These are phyloP conservation scores for Pseudocercospora macadamiae DNA, from an alignment of 2,329 filamentous ascomycete species.

Conservation along the genomic window DNA sequence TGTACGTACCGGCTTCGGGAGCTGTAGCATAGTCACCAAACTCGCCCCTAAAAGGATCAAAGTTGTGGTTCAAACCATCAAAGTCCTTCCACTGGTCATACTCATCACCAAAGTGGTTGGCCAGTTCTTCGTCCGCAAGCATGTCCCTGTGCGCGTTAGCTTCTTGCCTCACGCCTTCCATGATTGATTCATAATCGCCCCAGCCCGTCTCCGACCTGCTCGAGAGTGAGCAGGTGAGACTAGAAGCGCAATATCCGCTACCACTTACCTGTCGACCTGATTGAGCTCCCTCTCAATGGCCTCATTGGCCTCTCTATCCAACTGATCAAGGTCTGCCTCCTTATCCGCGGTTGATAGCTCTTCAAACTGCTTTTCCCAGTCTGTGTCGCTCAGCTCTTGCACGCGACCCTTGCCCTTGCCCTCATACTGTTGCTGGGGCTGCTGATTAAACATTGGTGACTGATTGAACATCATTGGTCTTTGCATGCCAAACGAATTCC, in stretches of 20 bases:
- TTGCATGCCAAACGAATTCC: slow-evolving; percentile 56
- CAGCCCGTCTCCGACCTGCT: slow-evolving; percentile 69
- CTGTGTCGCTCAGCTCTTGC: slow-evolving; percentile 87
- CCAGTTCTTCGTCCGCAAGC: slow-evolving; percentile 66
- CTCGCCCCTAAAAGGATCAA: slow-evolving; percentile 57
- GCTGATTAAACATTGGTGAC: slow-evolving; percentile 46
- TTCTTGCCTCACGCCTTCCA: slow-evolving; percentile 79
- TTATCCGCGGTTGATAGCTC: slow-evolving; percentile 74
- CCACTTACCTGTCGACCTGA: slow-evolving; percentile 81
- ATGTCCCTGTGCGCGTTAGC: slow-evolving; percentile 67
- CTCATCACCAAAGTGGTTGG: slow-evolving; percentile 70
- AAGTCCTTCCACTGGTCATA: slow-evolving; percentile 80
- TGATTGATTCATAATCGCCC: slow-evolving; percentile 88
- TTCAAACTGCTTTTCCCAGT: slow-evolving; percentile 97
- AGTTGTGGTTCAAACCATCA: slow-evolving; percentile 70
- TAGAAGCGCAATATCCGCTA: neutral
- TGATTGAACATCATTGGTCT: slow-evolving; percentile 34
- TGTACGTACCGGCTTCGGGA: slow-evolving; percentile 76
- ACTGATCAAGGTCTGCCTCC: slow-evolving; percentile 50
- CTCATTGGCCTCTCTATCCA: slow-evolving; percentile 67
- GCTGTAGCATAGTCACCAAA: slow-evolving; percentile 47
- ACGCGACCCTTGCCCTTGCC: slow-evolving; percentile 83
- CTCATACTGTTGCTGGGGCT: slow-evolving; percentile 51
- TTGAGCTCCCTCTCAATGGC: slow-evolving; percentile 86
- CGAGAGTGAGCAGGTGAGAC: slow-evolving; percentile 21